phyloP scores from a whole-genome alignment of 106 monocot genomes.

The Hemerocallis citrina region DNA sequence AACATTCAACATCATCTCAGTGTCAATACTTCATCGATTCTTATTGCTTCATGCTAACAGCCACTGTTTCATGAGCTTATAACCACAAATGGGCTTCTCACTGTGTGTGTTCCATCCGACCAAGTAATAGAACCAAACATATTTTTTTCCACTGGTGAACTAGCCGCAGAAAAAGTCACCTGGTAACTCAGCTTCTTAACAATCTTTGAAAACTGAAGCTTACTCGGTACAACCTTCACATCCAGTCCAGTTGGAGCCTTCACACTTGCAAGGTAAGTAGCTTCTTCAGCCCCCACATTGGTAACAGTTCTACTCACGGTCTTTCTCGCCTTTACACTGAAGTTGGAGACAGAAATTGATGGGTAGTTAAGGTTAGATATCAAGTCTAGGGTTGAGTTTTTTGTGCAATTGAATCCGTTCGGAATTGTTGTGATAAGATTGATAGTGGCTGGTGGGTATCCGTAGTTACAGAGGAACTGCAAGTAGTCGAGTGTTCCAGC shows the following conservation, averaged over 20 bases:
- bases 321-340: slow-evolving; percentile 17
- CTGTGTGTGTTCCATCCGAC: slow-evolving; percentile 59
- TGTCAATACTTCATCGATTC: no score
- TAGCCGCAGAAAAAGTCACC: slow-evolving; percentile 36
- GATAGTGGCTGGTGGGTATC: slow-evolving; percentile 43
- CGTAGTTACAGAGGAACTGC: slow-evolving; percentile 77
- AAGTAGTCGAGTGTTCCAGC: slow-evolving; percentile 34
- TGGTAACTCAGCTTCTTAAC: slow-evolving; percentile 46
- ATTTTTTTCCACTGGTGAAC: slow-evolving; percentile 25
- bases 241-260: slow-evolving; percentile 40
- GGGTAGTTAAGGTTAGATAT: slow-evolving; percentile 83
- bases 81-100: slow-evolving; percentile 57
- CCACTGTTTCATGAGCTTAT: neutral
- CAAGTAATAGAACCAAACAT: slow-evolving; percentile 59
- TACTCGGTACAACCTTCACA: slow-evolving; percentile 55
- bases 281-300: slow-evolving; percentile 45
- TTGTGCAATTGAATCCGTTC: slow-evolving; percentile 43
- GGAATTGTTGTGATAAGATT: slow-evolving; percentile 33
- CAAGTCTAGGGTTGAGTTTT: slow-evolving; percentile 44
- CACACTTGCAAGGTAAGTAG: slow-evolving; percentile 36
- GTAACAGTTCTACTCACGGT: slow-evolving; percentile 39
- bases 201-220: slow-evolving; percentile 51
- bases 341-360: slow-evolving; percentile 43
- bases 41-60: neutral
- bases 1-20: no score